Percentiles rank a stretch among this genome's conserved stretches.
Conservation (phyloP, 257 asterid species). For the Salvia miltiorrhiza region DNA sequence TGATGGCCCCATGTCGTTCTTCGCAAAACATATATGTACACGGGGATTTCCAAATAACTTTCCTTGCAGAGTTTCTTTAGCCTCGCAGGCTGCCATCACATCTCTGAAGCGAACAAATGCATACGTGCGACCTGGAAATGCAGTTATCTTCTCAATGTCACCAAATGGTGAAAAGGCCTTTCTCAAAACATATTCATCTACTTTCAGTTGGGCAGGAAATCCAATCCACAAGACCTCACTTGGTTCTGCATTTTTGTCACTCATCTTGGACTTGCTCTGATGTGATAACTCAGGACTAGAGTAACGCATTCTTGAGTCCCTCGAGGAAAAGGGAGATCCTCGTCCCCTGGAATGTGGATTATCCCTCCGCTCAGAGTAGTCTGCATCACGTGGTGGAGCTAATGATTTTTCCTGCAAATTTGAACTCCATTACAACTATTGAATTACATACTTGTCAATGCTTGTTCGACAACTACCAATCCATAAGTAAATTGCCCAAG, state of each 20-base stretch:
- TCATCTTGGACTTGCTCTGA: conserved; percentile 50
- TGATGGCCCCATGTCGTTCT: conserved; percentile 59
- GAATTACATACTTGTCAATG: conserved; percentile 11
- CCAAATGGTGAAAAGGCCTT: conserved; percentile 89
- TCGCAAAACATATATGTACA: conserved; percentile 81
- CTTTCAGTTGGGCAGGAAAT: conserved; percentile 80
- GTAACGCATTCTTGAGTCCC: conserved; percentile 65
- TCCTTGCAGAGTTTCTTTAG: conserved; percentile 85
- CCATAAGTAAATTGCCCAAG: conserved; percentile 10
- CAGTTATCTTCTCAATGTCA: conserved; percentile 78
- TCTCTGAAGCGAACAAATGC: conserved; percentile 85
- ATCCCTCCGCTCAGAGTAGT: conserved; percentile 50
- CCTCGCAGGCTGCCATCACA: conserved; percentile 65
- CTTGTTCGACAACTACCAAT: conserved; percentile 21
- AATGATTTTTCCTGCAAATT: conserved; percentile 78
- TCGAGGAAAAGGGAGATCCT: conserved; percentile 48
- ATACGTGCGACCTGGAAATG: conserved; percentile 92
- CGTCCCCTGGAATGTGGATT: conserved; percentile 45
- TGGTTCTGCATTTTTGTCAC: conserved; percentile 64
- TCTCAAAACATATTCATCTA: conserved; percentile 76
- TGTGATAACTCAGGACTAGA: conserved; percentile 51
- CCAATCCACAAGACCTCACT: conserved; percentile 95
- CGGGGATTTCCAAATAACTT: conserved; percentile 90
- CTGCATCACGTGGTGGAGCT: conserved; percentile 46
- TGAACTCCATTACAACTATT: conserved; percentile 28